A percentile compares a stretch with the other conserved stretches of the same genome.
phyloP scores from a whole-genome alignment of 352 stramenopile genomes.

The Phytophthora meadii region DNA sequence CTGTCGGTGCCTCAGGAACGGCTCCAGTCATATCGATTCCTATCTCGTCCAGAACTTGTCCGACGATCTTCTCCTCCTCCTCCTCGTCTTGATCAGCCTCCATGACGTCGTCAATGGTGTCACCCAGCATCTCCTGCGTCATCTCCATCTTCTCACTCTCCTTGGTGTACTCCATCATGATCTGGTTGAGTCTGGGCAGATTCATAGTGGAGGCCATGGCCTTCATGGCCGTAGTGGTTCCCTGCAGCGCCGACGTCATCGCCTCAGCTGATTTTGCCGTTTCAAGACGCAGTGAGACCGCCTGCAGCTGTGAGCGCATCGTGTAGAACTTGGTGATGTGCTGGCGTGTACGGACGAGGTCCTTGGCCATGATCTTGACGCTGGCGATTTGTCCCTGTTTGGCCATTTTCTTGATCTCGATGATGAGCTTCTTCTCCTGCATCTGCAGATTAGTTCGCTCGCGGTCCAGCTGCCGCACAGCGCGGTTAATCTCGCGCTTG shows the following conservation, averaged over 20 bases:
- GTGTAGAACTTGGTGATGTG: conserved; percentile 99
- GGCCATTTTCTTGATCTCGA: conserved; percentile 98
- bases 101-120: conserved; percentile 98
- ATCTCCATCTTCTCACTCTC: conserved; percentile 99
- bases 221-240: conserved; percentile 87
- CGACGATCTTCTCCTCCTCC: conserved; percentile 96
- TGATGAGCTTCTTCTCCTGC: conserved; percentile 95
- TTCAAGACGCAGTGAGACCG: conserved; percentile 93
- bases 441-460: conserved; percentile 93
- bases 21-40: conserved; percentile 94
- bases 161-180: conserved; percentile 98
- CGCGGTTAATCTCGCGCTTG: conserved; percentile 97
- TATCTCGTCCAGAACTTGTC: conserved; percentile 98
- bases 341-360: conserved; percentile 95
- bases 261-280: conserved; percentile 97
- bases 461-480: conserved; percentile 96
- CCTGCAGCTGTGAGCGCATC: conserved; percentile 97
- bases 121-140: conserved; percentile 98
- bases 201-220: conserved; percentile 96
- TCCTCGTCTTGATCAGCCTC: conserved; percentile 95
- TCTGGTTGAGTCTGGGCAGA: conserved; percentile 95
- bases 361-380: conserved; percentile 98
- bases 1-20: conserved; percentile 89
- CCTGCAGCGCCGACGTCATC: conserved; percentile 91
- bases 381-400: conserved; percentile 96